Base-by-base conservation (phyloP, 2,329 filamentous ascomycete genomes). In the Stylonectria norvegica region DNA sequence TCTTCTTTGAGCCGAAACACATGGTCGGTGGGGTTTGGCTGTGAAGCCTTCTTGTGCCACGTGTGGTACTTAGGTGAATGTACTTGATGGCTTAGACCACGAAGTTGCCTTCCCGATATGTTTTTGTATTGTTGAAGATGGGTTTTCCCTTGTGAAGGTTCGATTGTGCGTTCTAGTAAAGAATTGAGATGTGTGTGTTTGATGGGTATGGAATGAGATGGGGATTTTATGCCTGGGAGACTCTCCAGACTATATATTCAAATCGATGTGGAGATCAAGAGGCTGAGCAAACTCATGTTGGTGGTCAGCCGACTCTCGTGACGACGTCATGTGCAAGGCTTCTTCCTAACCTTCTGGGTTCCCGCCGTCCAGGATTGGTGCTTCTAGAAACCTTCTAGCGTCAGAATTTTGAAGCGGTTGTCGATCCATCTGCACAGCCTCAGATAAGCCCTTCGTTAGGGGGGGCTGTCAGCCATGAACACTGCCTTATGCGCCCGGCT, bases 11-110 rank as follows among this genome's bases (percentile, higher is more conserved):
- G 16, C 32, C 27, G 19, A 39, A 25, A 39, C 37, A 39, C 37
- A 39, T 39, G 12, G 37, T 39, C 5, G 20, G 11, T 39, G 8
- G 15, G 30, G 12, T 28, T 28, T 20, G 20, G 15, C 14, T 39
- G 10, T 27, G 20, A 35, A 17, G 25, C 25, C 30, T 40, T 40
- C n/a, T n/a, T n/a, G n/a, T 19, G 36, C 36, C 36, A 38, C 19
- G 12, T 15, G 34, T 43, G 2, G 42, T 49, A 6, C 43, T 59
- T 2, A 58, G 54, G 40, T 57, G 54, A 31, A 50, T 42, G 22
- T 25, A 25, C 7, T 7, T 25, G 22, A 7, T 25, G 22, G 22
- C 22, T 57, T n/a, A n/a, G n/a, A n/a, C n/a, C n/a, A n/a, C n/a
- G n/a, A 15, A 31, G 38, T 3, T 50, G 48, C 1, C 38, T 39